phyloP scores from a whole-genome alignment of 306 rosid species.

The Cicer arietinum region DNA sequence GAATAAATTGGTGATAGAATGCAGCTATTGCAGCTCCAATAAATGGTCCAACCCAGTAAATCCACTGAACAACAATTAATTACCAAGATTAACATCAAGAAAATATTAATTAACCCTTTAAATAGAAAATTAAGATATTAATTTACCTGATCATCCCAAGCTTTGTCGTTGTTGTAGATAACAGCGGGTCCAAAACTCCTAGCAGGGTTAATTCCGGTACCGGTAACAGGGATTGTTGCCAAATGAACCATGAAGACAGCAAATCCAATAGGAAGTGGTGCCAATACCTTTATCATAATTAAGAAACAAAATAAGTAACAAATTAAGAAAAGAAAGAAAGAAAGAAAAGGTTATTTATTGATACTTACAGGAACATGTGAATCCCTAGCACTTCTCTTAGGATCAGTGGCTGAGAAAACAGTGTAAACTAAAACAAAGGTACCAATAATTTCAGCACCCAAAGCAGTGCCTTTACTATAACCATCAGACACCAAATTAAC shows the following conservation, averaged over 20 bases:
- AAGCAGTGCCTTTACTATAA: conserved; percentile 76
- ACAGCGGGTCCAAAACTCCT: conserved; percentile 98
- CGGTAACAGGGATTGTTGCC: conserved; percentile 93
- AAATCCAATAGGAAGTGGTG: conserved; percentile 97
- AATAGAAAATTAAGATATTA: too few relatives aligned
- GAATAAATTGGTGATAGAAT: conserved; percentile 78
- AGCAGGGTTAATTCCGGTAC: conserved; percentile 96
- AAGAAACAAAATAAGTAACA: neutral
- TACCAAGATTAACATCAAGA: neutral
- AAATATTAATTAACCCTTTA: too few relatives aligned
- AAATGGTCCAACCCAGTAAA: conserved; percentile 95
- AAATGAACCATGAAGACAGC: conserved; percentile 98
- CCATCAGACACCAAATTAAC: conserved; percentile 56
- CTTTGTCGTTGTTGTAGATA: conserved; percentile 66
- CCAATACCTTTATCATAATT: conserved; percentile 62
- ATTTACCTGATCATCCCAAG: conserved; percentile 85
- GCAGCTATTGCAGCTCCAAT: conserved; percentile 89
- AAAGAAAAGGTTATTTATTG: neutral
- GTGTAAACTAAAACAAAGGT: conserved; percentile 98
- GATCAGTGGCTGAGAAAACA: conserved; percentile 96
- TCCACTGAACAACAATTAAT: conserved; percentile 63
- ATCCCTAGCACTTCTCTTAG: conserved; percentile 90
- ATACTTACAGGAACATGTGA: conserved; percentile 90
- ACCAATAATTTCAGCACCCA: conserved; percentile 94
- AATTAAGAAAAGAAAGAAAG: neutral